Evolutionary conservation across 331 rosid species (phyloP).

Genomic region (Rosa hybrid): DNA sequence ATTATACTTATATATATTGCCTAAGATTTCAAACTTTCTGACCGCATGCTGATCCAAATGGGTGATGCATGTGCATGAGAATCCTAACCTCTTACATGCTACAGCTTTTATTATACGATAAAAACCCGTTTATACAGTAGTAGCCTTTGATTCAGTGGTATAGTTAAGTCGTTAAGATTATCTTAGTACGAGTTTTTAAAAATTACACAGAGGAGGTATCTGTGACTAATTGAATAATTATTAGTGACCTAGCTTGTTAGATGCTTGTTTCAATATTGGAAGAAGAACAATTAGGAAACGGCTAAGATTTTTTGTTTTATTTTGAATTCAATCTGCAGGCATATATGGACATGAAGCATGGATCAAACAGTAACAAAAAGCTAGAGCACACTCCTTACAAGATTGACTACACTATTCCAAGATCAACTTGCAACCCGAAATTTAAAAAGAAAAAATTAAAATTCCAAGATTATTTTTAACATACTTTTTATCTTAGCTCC

Average conservation of each 20-base stretch:
- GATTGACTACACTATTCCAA: not conserved
- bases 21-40: slow-evolving; percentile 32
- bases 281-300: not conserved
- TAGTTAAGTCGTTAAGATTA: slow-evolving; percentile 8
- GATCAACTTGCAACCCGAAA: not conserved
- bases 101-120: not conserved
- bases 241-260: not conserved
- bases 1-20: not conserved
- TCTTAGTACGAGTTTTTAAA: not conserved
- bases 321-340: not conserved
- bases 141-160: not conserved
- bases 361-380: slow-evolving; percentile 1
- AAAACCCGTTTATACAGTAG: not conserved
- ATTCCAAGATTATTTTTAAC: too few species aligned
- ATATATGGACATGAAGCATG: not conserved
- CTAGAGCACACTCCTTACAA: not conserved
- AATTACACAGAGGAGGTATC: slow-evolving; percentile 6
- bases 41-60: slow-evolving; percentile 35
- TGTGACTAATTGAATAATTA: not conserved
- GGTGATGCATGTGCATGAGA: slow-evolving; percentile 49
- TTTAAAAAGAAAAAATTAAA: not conserved
- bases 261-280: slow-evolving; percentile 1
- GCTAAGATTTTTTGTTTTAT: not conserved
- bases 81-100: slow-evolving; percentile 36
- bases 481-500: too few species aligned